A percentile compares a stretch with the other conserved stretches of the same genome.
Evolutionary conservation across 2,329 filamentous ascomycete genomes (phyloP).

Genomic region (Coniochaeta pulveracea): DNA sequence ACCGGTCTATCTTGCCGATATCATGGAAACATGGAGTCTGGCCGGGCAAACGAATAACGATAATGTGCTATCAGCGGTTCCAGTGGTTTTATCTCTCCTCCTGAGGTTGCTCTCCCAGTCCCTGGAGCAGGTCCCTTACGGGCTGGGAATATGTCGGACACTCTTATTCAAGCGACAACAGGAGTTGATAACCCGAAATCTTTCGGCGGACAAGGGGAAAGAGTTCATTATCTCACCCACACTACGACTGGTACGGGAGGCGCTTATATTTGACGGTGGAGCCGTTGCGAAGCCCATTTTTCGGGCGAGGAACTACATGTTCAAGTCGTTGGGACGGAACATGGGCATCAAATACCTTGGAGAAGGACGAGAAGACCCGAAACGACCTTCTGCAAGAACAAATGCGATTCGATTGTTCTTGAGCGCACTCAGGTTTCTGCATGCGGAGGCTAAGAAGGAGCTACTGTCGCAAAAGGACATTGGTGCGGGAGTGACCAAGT

Average conservation of each 20-base stretch:
- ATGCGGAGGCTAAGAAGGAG: conserved; percentile 67
- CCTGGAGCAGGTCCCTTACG: conserved; percentile 64
- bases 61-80: conserved; percentile 66
- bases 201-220: conserved; percentile 72
- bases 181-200: conserved; percentile 66
- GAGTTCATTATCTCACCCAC: conserved; percentile 84
- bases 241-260: conserved; percentile 72
- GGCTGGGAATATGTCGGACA: conserved; percentile 68
- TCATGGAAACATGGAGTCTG: conserved; percentile 84
- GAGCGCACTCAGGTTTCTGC: conserved; percentile 67
- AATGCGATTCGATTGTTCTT: conserved; percentile 76
- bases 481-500: conserved; percentile 59
- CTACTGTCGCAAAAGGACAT: conserved; percentile 69
- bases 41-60: conserved; percentile 73
- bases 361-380: conserved; percentile 49
- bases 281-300: conserved; percentile 68
- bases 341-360: conserved; percentile 57
- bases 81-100: conserved; percentile 71
- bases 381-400: conserved; percentile 69
- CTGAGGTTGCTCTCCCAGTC: conserved; percentile 66
- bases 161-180: conserved; percentile 72
- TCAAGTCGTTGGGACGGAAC: conserved; percentile 71
- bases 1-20: conserved; percentile 58
- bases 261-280: conserved; percentile 79
- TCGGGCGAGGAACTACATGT: conserved; percentile 63